phyloP scores from a whole-genome alignment of 139 green algal genomes.

The Chlorella sp. region DNA sequence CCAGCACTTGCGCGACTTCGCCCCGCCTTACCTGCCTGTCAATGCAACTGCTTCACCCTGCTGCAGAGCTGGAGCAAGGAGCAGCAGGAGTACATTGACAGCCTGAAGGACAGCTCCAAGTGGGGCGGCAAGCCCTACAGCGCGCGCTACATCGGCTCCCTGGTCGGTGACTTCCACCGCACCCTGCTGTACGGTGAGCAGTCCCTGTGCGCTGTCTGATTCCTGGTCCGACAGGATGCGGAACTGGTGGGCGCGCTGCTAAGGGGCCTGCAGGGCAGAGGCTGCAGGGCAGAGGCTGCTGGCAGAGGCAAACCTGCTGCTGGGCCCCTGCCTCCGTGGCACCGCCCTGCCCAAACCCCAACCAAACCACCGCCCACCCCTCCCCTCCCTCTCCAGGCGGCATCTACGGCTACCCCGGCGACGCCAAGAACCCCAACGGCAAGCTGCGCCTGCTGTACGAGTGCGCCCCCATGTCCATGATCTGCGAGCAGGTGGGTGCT shows the following conservation, averaged over 20 bases:
- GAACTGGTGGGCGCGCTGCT: no score
- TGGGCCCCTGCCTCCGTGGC: no score
- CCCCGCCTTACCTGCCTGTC: no score
- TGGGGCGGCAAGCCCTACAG: slow-evolving; percentile 95
- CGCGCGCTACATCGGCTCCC: slow-evolving; percentile 95
- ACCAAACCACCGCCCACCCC: not conserved
- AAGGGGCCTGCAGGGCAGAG: no score
- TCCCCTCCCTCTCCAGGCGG: slow-evolving; percentile 48
- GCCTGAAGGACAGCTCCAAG: slow-evolving; percentile 80
- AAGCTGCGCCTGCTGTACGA: slow-evolving; percentile 99
- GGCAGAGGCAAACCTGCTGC: no score
- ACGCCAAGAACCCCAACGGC: slow-evolving; percentile 94
- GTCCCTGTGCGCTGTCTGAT: no score
- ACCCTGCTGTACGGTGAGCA: slow-evolving; percentile 95
- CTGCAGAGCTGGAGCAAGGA: slow-evolving; percentile 70
- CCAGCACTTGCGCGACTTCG: no score
- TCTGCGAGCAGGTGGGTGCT: slow-evolving; percentile 80
- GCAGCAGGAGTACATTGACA: slow-evolving; percentile 86
- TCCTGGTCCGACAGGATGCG: no score
- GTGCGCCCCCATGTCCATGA: slow-evolving; percentile 94
- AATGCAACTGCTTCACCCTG: no score
- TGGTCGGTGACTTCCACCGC: slow-evolving; percentile 98
- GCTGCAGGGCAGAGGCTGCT: no score
- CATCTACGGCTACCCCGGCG: slow-evolving; percentile 98
- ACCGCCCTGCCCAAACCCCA: not conserved